Conservation (phyloP, 176 grass and related monocot genomes). For the Oryza glumipatula region DNA sequence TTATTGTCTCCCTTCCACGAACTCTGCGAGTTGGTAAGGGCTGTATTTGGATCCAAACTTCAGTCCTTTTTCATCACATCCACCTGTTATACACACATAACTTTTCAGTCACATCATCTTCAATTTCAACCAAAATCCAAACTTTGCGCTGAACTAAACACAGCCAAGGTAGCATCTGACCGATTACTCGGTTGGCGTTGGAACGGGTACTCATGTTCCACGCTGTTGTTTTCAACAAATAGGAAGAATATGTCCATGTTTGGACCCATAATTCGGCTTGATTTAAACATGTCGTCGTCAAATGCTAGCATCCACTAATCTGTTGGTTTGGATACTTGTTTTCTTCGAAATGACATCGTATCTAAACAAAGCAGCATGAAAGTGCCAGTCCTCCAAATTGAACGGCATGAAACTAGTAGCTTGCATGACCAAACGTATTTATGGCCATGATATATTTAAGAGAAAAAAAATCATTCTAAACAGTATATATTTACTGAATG, state of each 20-base stretch:
- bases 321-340: too few relatives aligned
- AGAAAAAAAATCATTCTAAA: too few relatives aligned
- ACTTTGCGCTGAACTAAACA: too few relatives aligned
- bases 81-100: too few relatives aligned
- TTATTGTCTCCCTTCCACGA: neutral
- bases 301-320: neutral
- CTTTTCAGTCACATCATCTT: too few relatives aligned
- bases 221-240: neutral
- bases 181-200: neutral
- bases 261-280: neutral
- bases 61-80: too few relatives aligned
- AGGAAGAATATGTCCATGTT: neutral
- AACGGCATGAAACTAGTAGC: slow-evolving; percentile 7
- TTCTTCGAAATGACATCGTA: neutral
- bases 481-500: too few relatives aligned
- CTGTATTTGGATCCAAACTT: too few relatives aligned
- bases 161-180: neutral
- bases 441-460: too few relatives aligned
- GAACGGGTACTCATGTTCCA: neutral
- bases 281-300: neutral
- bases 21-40: neutral
- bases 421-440: neutral
- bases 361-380: neutral
- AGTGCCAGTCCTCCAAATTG: too few relatives aligned
- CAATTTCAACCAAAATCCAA: too few relatives aligned